A percentile compares a stretch with the other conserved stretches of the same genome.
These are phyloP conservation scores for Paulinella micropora DNA, from an alignment of 78 protist species.

Conservation along the genomic window DNA sequence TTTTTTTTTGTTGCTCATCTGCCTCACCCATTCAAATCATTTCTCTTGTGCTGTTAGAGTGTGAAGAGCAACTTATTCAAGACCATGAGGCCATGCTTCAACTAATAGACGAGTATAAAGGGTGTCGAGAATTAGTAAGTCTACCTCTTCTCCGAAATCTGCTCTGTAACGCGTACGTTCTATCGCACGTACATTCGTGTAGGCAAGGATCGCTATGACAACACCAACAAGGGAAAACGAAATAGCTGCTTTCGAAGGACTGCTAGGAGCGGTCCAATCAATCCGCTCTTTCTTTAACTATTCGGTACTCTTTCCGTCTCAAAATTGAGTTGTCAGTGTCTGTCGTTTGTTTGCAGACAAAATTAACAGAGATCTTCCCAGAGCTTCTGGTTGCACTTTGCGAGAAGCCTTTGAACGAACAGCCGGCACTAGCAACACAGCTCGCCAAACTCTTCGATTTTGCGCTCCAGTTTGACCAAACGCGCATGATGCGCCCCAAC, in stretches of 20 bases:
- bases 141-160: neutral
- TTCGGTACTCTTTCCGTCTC: neutral
- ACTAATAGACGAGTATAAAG: neutral
- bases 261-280: neutral
- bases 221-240: neutral
- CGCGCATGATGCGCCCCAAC: neutral
- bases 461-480: neutral
- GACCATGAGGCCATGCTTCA: neutral
- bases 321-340: neutral
- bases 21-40: too few species aligned
- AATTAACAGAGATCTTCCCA: neutral
- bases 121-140: neutral
- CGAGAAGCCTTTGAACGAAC: neutral
- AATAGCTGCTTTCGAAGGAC: neutral
- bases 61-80: too few species aligned
- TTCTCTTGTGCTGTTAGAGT: too few species aligned
- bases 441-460: neutral
- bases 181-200: neutral
- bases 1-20: too few species aligned
- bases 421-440: neutral
- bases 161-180: neutral
- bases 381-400: neutral
- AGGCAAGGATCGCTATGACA: neutral
- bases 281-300: neutral
- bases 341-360: neutral